These are phyloP conservation scores for Colletotrichum gigasporum DNA, from an alignment of 2,329 filamentous ascomycete genomes.

Conservation along the genomic window DNA sequence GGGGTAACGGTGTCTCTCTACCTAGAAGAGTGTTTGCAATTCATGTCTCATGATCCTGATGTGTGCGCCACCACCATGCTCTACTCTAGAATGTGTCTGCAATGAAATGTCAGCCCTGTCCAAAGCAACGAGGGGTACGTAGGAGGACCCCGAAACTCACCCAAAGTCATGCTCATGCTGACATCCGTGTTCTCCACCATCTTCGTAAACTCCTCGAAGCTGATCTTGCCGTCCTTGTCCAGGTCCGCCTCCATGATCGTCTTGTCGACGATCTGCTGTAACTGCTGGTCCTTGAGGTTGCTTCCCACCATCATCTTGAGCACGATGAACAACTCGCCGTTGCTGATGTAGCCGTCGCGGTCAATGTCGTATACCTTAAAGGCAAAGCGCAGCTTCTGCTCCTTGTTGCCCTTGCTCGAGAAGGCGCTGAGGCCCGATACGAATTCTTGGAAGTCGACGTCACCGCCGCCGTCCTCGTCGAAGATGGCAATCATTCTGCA, in stretches of 20 bases:
- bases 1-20: constrained; percentile 24
- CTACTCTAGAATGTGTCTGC: constrained; percentile 27
- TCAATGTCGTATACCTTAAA: constrained; percentile 99
- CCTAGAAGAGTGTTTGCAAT: constrained; percentile 25
- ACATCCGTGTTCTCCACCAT: constrained; percentile 97
- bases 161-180: constrained; percentile 79
- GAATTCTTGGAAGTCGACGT: constrained; percentile 99
- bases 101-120: constrained; percentile 1
- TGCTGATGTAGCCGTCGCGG: constrained; percentile 97
- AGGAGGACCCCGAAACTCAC: constrained; percentile 52
- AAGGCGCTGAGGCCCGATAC: constrained; percentile 95
- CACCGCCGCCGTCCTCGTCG: constrained; percentile 96
- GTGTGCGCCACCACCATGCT: constrained; percentile 3
- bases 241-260: constrained; percentile 99
- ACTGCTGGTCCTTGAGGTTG: constrained; percentile 98
- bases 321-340: constrained; percentile 98
- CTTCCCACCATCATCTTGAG: constrained; percentile 99
- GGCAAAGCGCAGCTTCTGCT: constrained; percentile 96
- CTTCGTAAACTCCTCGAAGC: constrained; percentile 97
- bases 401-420: constrained; percentile 98
- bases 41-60: constrained; percentile 31
- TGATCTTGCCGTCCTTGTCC: constrained; percentile 96
- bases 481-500: constrained; percentile 97
- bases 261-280: constrained; percentile 99
- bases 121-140: not conserved